Conservation (phyloP, 2,329 filamentous ascomycete genomes). For the Fusarium hainanense region DNA sequence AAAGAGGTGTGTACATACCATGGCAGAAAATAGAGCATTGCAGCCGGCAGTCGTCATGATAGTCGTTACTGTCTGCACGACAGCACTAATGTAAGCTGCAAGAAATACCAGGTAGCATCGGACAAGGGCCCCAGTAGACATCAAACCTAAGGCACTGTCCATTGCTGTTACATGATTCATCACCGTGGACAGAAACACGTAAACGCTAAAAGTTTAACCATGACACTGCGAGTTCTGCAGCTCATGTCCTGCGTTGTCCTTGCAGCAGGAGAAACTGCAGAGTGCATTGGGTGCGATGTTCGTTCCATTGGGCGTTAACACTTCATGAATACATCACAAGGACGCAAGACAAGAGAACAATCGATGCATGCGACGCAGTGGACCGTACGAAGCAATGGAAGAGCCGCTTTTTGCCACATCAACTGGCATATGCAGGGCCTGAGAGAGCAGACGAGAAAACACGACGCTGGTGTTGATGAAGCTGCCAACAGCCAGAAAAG, state of each 20-base stretch:
- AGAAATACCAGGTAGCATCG: constrained; percentile 37
- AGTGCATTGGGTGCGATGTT: not conserved
- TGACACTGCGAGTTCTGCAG: not conserved
- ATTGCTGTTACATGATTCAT: constrained; percentile 29
- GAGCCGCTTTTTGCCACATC: constrained; percentile 46
- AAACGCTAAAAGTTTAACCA: not conserved
- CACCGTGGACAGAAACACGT: constrained; percentile 1
- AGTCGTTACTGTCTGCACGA: constrained; percentile 14
- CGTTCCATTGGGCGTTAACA: constrained; percentile 6
- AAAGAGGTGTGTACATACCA: not conserved
- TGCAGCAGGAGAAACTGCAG: constrained; percentile 1
- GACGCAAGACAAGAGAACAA: not conserved
- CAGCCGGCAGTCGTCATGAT: constrained; percentile 20
- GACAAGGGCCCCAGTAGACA: constrained; percentile 31
- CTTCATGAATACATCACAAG: not conserved
- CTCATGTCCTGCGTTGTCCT: constrained; percentile 19
- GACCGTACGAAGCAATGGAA: constrained; percentile 21
- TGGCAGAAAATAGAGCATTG: not conserved
- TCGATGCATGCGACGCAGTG: constrained; percentile 37
- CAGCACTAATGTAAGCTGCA: constrained; percentile 39
- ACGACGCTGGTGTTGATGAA: constrained; percentile 21
- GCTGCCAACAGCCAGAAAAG: constrained; percentile 17
- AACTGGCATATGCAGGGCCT: constrained; percentile 43
- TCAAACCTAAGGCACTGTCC: constrained; percentile 27
- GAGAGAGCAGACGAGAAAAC: constrained; percentile 40